phyloP scores from a whole-genome alignment of 805 yeast species.

The Vanderwaltozyma polyspora region DNA sequence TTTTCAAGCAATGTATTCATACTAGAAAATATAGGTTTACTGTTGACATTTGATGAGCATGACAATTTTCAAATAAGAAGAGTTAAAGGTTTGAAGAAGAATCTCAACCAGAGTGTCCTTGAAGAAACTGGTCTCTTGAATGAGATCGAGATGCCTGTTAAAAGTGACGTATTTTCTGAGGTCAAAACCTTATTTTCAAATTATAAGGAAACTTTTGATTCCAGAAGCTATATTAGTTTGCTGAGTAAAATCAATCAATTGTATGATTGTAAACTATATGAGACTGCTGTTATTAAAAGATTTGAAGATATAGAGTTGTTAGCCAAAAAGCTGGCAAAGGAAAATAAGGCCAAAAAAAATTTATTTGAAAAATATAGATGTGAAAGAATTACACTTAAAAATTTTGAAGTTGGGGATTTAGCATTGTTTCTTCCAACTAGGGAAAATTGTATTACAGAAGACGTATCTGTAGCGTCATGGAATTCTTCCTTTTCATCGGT shows the following conservation, averaged over 20 bases:
- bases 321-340: slow-evolving; percentile 74
- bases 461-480: slow-evolving; percentile 8
- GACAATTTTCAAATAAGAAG: slow-evolving; percentile 46
- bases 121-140: slow-evolving; percentile 27
- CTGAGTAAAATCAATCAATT: slow-evolving; percentile 16
- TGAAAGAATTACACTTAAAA: slow-evolving; percentile 51
- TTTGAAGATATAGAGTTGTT: slow-evolving; percentile 82
- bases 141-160: slow-evolving; percentile 31
- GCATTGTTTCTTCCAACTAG: slow-evolving; percentile 79
- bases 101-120: slow-evolving; percentile 26
- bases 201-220: neutral
- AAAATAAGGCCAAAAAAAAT: slow-evolving; percentile 26
- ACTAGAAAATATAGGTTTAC: slow-evolving; percentile 67
- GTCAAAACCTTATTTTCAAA: slow-evolving; percentile 12
- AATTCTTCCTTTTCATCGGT: slow-evolving; percentile 27
- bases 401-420: slow-evolving; percentile 63
- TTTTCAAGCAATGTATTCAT: slow-evolving; percentile 43
- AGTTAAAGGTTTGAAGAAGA: slow-evolving; percentile 65
- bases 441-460: slow-evolving; percentile 17
- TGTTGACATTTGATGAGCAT: slow-evolving; percentile 27
- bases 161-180: slow-evolving; percentile 38
- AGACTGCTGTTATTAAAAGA: slow-evolving; percentile 49
- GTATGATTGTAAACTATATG: slow-evolving; percentile 21
- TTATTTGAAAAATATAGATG: slow-evolving; percentile 20
- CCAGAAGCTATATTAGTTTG: slow-evolving; percentile 1